A percentile compares a stretch with the other conserved stretches of the same genome.
These are phyloP conservation scores for Hypocreales sp. DNA, from an alignment of 2,329 filamentous ascomycete genomes.

Conservation along the genomic window DNA sequence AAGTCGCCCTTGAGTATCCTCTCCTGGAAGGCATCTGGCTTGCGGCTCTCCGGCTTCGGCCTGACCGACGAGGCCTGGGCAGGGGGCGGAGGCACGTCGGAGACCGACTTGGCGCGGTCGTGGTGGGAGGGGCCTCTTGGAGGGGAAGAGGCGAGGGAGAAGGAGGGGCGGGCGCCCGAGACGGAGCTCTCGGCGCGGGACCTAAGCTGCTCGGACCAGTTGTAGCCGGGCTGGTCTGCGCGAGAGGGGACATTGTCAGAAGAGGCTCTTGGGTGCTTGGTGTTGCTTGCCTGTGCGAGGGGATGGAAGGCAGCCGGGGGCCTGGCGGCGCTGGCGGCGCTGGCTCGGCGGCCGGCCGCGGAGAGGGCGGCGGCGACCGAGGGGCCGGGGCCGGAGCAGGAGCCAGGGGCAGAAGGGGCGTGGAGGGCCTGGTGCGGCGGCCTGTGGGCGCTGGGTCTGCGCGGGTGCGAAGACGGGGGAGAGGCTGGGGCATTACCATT, in stretches of 20 bases:
- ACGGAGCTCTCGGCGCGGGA: conserved; percentile 75
- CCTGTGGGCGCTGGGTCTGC: conserved; percentile 16
- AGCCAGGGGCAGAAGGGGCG: too few species aligned
- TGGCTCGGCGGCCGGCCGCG: conserved; percentile 20
- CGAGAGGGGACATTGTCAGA: conserved; percentile 48
- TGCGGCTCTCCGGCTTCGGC: conserved; percentile 37
- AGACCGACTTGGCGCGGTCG: conserved; percentile 55
- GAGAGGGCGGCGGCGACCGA: conserved; percentile 18
- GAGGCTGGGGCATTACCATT: conserved; percentile 42
- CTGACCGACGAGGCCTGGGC: conserved; percentile 30
- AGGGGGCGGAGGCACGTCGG: conserved; percentile 44
- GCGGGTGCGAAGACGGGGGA: conserved; percentile 19
- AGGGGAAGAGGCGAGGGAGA: conserved; percentile 36
- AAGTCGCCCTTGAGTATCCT: conserved; percentile 96
- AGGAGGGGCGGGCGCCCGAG: conserved; percentile 38
- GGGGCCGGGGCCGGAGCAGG: conserved; percentile 6
- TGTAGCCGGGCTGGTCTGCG: conserved; percentile 77
- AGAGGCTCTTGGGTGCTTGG: conserved; percentile 38
- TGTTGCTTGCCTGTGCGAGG: conserved; percentile 41
- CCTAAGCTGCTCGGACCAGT: conserved; percentile 93
- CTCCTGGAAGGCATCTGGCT: conserved; percentile 92
- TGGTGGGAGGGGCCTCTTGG: conserved; percentile 27
- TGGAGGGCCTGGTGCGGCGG: too few species aligned
- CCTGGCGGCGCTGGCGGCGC: conserved; percentile 14
- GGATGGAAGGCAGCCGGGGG: conserved; percentile 12